Conservation (phyloP, 2,329 filamentous ascomycete species). For the Sporothrix dimorphospora region DNA sequence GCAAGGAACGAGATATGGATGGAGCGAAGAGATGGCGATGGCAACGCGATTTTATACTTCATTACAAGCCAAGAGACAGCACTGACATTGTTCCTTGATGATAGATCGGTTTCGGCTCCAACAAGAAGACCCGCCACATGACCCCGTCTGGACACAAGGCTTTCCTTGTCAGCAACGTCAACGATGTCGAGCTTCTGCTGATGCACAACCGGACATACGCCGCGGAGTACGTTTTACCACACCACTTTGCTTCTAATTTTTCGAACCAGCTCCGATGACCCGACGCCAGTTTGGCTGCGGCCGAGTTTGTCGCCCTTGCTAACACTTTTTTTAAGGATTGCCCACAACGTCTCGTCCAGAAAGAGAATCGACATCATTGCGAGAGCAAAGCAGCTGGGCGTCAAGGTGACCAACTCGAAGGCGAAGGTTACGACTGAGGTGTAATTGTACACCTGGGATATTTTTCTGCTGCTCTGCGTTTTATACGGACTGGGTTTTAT, state of each 20-base stretch:
- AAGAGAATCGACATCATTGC: constrained; percentile 98
- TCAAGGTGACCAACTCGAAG: constrained; percentile 99
- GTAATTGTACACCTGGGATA: constrained; percentile 47
- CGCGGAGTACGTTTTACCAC: constrained; percentile 76
- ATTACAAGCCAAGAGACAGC: not conserved
- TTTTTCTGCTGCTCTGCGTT: constrained; percentile 29
- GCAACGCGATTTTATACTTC: not conserved
- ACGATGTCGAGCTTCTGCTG: constrained; percentile 94
- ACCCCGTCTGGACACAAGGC: constrained; percentile 99
- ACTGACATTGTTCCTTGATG: constrained; percentile 27
- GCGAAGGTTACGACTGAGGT: constrained; percentile 97
- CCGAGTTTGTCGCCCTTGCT: not conserved
- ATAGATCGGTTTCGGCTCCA: constrained; percentile 97
- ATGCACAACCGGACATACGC: constrained; percentile 99
- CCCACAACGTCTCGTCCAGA: constrained; percentile 94
- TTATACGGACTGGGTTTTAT: constrained; percentile 31
- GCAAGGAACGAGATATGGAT: not conserved
- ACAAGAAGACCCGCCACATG: constrained; percentile 99
- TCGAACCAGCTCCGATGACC: not conserved
- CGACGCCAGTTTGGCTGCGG: not conserved
- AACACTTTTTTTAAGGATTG: constrained; percentile 71
- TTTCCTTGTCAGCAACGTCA: constrained; percentile 97
- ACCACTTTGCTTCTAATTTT: not conserved
- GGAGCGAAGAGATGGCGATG: not conserved
- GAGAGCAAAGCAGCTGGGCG: constrained; percentile 95